Base-by-base conservation (phyloP, 805 yeast genomes). In the Saccharomycopsis selenospora region DNA sequence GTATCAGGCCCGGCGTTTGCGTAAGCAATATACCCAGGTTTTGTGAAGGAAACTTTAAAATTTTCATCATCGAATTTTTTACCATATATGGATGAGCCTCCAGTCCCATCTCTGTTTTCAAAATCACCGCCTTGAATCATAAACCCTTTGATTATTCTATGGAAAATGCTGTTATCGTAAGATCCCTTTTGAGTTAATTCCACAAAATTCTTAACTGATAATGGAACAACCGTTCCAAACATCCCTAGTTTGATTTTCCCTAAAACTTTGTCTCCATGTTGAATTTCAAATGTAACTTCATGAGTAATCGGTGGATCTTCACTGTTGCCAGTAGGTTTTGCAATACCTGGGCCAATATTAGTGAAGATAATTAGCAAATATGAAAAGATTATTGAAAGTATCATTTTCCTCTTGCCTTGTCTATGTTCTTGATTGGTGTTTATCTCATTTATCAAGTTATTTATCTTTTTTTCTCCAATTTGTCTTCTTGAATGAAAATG, bases 91-190 rank as follows among this genome's bases (percentile, higher is more conserved):
- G 95, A 84, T 57, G 72, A 71, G 11, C 96, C 95, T 23, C 95
- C 95, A 47, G 77, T 71, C 13, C 91, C 90, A 56, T 73, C 71
- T 36, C 65, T 66, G 23, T 72, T 74, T 55, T 84, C 80, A 61
- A 82, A 80, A 65, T 87, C 91, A 54, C 96, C 96, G 50, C 95
- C 95, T 68, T 86, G 95, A 57, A 89, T 75, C 83, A 86, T 80
- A 63, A 85, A 85, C 49, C 74, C 73, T 40, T 77, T 72, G 54
- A 85, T 81, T 45, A 88, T 79, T 52, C 90, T 75, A 66, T 85
- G 93, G 75, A 88, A 84, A 17, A 70, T 65, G 3, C 87, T 75
- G 53, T 73, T 74, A 57, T 71, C 68, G 69, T 82, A 86, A 2
- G 76, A 68, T 4, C 64, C 73, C 61, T 50, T 64, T 18, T 61